Base-by-base conservation (phyloP, 495 filamentous ascomycete genomes). In the Cercophora sp. region DNA sequence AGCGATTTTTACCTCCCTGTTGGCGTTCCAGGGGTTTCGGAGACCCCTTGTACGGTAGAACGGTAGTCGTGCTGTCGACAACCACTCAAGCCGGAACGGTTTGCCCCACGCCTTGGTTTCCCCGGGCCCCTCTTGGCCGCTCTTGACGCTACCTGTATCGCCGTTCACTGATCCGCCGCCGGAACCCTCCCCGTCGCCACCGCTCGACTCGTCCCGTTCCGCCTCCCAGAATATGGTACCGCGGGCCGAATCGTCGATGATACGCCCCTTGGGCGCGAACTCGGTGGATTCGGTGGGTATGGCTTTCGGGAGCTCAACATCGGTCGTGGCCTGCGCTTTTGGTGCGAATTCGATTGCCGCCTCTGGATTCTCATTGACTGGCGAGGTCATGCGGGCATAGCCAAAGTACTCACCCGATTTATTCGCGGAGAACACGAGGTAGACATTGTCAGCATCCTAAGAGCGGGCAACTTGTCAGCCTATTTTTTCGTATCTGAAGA, bases 391-490 rank as follows among this genome's bases (percentile, higher is more conserved):
- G 34, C 88, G 83, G 11, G 91, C 93, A 57, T 95, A 96, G 20
- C 93, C 93, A 67, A 93, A 96, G 60, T 96, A 98, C 68, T 96
- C 93, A 16, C 93, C 93, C 0, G 93, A 97, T 61, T 96, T 97
- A 70, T 97, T 98, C 10, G 91, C 93, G 11, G 91, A 96, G 68
- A 98, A 98, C 20, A 98, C 84, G 25, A 98, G 77, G 61, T 92
- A 96, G n/a, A 97, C 91, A 62, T 89, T 86, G 42, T 94, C 88
- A 18, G 86, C 81, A 13, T 71, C 76, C 91, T 95, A 54, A n/a
- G 8, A 25, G 22, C 16, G 8, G 10, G 35, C 22, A 10, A 26
- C 4, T n/a, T 31, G 27, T 54, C 8, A 41, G 42, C 35, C 13
- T 48, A 44, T 9, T 23, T 16, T n/a, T n/a, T n/a, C n/a, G n/a